Evolutionary conservation across 345 rosid species (phyloP), one percentile per base, ranked within the genome.

Genomic region (Nephelium lappaceum): DNA sequence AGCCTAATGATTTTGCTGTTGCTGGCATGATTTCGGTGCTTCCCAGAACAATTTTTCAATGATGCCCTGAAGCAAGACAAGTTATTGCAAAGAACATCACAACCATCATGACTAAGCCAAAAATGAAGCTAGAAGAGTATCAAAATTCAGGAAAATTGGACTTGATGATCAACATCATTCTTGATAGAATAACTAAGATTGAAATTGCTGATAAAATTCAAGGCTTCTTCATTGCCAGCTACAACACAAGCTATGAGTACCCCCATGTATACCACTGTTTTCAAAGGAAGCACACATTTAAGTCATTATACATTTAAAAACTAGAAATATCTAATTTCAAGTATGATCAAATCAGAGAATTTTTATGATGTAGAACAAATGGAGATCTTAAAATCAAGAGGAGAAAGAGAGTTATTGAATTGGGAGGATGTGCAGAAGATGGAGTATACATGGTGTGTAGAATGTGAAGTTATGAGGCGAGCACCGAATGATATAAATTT

Each of bases 201-300:
- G 81, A 78, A 63, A 71, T 78, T 45, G 41, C 36, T 36, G 76
- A 78, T 64, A 49, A 78, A 38, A 71, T 63, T 2, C 39, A 63
- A 23, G 10, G 53, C 31, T 64, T 78, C 41, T 76, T 78, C 43
- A 39, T 78, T 49, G 70, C 81, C 24, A 57, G 76, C 18, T 53
- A 62, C 25, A 76, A 78, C 12, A 78, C 77, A 10, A 78, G 65
- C 41, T 72, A 64, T 21, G 64, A 72, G 65, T 47, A 71, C 55
- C 81, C 76, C 9, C 60, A 51, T 14, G 72, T 72, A 7, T 78
- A 61, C 16, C 36, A 31, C 36, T 31, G 36, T 31, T 2, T 31
- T 31, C 36, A 31, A 31, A 31, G 36, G 36, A 31, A 31, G 36
- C 3, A 4, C 36, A 31, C 3, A 2, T 31, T 31, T 31, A 3